Base-by-base conservation (phyloP, 2,329 filamentous ascomycete species). In the Sporothrix variecibatus region DNA sequence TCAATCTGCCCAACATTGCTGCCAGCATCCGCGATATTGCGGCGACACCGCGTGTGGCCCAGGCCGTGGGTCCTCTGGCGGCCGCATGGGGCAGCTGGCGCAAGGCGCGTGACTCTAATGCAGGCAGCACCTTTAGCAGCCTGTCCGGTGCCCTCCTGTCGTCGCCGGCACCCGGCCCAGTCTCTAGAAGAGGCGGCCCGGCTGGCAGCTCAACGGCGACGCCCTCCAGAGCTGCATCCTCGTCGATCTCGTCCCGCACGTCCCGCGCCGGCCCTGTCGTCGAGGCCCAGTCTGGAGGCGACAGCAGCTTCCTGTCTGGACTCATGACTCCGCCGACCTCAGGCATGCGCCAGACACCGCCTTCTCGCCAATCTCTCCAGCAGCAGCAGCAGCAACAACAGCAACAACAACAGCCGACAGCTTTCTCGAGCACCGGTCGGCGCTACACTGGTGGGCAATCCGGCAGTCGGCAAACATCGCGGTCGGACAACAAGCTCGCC, bases 21-120 rank as follows among this genome's bases (percentile, higher is more conserved):
- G 92, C 92, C 65, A 89, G 93, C 43, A 91, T 95, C 65, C 90
- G 89, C 77, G 90, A 95, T 76, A 34, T 34, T 34, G 92, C 93
- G 12, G 90, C 92, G 5, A 93, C 94, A 1, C 95, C 95, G 3
- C 91, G 94, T 43, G 92, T 97, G 20, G 94, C 93, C 6, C 92
- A 97, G 80, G 92, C 92, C 3, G 92, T 97, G 31, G 94, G 89
- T 0, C 90, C 89, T 31, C 81, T 91, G 51, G 89, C 94, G n/a
- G 94, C 94, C n/a, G 95, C 94, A n/a, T 97, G 95, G 90, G 95
- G 94, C 65, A 97, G 92, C 82, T 98, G 95, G 95, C 91, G 95
- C 71, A 95, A 92, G 81, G 89, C 88, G 20, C 87, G 58, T 49
- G 88, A 89, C 73, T 83, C 83, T 6, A 83, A 62, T 15, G 73